phyloP scores from a whole-genome alignment of 108 stramenopile species.

The Schizochytrium sp. region DNA sequence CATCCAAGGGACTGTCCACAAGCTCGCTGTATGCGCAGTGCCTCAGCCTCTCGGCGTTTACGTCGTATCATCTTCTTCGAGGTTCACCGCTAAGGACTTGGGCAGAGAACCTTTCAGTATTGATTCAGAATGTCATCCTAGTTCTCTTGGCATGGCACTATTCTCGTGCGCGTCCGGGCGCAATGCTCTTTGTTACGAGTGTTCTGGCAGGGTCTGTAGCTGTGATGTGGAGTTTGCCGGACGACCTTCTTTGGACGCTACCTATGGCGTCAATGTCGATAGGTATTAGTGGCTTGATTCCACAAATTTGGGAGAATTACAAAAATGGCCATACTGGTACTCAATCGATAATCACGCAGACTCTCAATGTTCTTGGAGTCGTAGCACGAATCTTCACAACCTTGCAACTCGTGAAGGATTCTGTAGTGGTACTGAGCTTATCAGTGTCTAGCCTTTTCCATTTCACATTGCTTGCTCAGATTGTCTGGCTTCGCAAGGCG shows the following conservation, averaged over 20 bases:
- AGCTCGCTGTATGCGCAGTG: conserved; percentile 4
- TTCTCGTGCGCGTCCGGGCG: neutral
- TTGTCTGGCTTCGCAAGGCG: neutral
- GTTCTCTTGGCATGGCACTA: conserved; percentile 9
- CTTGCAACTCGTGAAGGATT: conserved; percentile 39
- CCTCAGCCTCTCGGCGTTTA: neutral
- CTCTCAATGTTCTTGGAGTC: conserved; percentile 22
- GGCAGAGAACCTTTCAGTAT: conserved; percentile 1
- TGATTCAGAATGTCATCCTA: conserved; percentile 18
- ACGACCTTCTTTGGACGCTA: neutral
- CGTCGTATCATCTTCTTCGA: neutral
- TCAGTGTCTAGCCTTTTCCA: conserved; percentile 20
- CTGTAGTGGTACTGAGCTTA: neutral
- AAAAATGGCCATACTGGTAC: conserved; percentile 39
- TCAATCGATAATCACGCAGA: conserved; percentile 20
- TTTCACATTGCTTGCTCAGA: neutral
- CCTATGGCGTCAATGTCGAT: neutral
- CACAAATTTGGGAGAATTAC: conserved; percentile 25
- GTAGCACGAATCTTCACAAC: conserved; percentile 48
- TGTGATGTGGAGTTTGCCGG: neutral
- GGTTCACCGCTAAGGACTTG: conserved; percentile 27
- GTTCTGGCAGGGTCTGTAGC: neutral
- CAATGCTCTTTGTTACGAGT: neutral
- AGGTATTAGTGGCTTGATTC: conserved; percentile 4
- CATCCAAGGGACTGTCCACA: neutral